Base-by-base conservation (phyloP, 208 protist species). In the Acanthamoeba royreba region DNA sequence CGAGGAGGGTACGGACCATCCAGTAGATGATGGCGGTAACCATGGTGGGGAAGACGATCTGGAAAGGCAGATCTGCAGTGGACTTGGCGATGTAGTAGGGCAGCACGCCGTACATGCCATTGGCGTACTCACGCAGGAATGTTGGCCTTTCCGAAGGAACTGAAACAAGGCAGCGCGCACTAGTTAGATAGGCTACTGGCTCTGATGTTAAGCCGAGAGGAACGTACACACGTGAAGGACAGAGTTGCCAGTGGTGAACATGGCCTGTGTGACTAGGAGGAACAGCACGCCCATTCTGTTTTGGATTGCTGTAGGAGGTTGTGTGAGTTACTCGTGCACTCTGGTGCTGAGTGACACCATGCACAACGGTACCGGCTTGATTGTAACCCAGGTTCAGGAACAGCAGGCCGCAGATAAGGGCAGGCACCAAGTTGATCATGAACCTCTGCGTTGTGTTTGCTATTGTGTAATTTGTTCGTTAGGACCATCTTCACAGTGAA, bases 21-120 rank as follows among this genome's bases (percentile, higher is more conserved):
- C 77, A 94, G 92, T 94, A 96, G 86, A 72, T 66, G 63, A 96
- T 96, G 0, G 85, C 95, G 53, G 46, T 49, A 45, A 93, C 95
- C 19, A 96, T 92, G 35, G 49, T n/a, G 0, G 95, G 94, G 46
- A 74, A 55, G n/a, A 96, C 9, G 28, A 96, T 11, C 9, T 93
- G n/a, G 22, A 96, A 42, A 0, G 95, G 95, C 9, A 52, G 19
- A 9, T 96, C 95, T 2, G 88, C 61, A 1, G 95, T 19, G 19
- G 81, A 49, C 95, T 96, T 96, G 52, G 66, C 95, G 28, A 94
- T 28, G 58, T 95, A 96, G 85, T 95, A 96, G 31, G 95, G 40
- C 4, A 38, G 55, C 2, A 93, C 22, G 19, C 92, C 5, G 49
- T 95, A 96, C 28, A n/a, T 87, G 4, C 91, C 69, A 2, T 28